Percentiles rank a stretch among this genome's conserved stretches.
Evolutionary conservation across 148 eudicot species (phyloP).

Genomic region (Persicaria tinctoria): DNA sequence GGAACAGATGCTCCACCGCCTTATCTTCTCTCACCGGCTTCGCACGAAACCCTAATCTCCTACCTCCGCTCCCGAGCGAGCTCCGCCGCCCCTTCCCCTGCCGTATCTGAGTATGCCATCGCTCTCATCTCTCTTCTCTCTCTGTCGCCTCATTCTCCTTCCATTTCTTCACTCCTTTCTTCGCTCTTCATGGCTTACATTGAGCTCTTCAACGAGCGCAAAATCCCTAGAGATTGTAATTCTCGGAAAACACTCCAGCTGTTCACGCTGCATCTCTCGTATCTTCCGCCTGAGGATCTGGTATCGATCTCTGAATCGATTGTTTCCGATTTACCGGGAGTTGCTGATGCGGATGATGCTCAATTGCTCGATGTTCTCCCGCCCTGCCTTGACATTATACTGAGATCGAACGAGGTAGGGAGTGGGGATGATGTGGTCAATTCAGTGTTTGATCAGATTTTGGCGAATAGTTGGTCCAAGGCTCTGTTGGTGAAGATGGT

Average conservation of each 20-base stretch:
- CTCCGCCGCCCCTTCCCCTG: slow-evolving; percentile 19
- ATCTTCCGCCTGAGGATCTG: slow-evolving; percentile 15
- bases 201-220: slow-evolving; percentile 28
- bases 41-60: slow-evolving; percentile 38
- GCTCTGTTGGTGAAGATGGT: slow-evolving; percentile 39
- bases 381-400: slow-evolving; percentile 26
- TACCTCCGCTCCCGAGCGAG: slow-evolving; percentile 33
- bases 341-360: slow-evolving; percentile 32
- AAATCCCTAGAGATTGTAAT: slow-evolving; percentile 32
- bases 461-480: slow-evolving; percentile 32
- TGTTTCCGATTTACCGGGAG: slow-evolving; percentile 16
- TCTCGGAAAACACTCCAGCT: slow-evolving; percentile 30
- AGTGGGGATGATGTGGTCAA: slow-evolving; percentile 14
- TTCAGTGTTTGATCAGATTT: slow-evolving; percentile 22
- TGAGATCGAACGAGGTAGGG: slow-evolving; percentile 19
- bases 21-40: slow-evolving; percentile 25
- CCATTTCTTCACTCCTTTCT: slow-evolving; percentile 24
- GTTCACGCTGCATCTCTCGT: slow-evolving; percentile 23
- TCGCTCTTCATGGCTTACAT: slow-evolving; percentile 28
- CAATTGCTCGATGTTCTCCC: slow-evolving; percentile 36
- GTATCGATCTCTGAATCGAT: slow-evolving; percentile 24
- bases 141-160: slow-evolving; percentile 17
- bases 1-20: slow-evolving; percentile 17
- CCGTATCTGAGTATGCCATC: slow-evolving; percentile 31
- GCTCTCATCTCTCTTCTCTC: slow-evolving; percentile 36